A percentile compares a stretch with the other conserved stretches of the same genome.
These are phyloP conservation scores for Perkinsus marinus DNA, from an alignment of 169 alveolate species.

Conservation along the genomic window DNA sequence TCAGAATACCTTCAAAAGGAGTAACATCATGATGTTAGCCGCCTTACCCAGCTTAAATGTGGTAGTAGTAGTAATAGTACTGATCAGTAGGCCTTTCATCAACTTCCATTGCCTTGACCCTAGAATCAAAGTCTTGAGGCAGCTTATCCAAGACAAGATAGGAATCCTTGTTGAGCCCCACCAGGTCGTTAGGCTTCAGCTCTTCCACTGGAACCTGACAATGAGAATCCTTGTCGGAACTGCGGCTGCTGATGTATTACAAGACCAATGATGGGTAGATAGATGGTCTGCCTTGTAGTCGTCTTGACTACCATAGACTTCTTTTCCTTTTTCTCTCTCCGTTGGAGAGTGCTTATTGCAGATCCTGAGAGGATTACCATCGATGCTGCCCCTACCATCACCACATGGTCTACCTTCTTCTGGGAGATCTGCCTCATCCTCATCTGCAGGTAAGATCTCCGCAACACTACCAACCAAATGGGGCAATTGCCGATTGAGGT, in stretches of 20 bases:
- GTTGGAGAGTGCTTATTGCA: constrained; percentile 13
- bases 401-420: constrained; percentile 17
- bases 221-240: background rate
- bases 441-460: constrained; percentile 65
- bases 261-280: constrained; percentile 95
- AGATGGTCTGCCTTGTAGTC: constrained; percentile 88
- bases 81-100: constrained; percentile 98
- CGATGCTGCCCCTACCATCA: constrained; percentile 16
- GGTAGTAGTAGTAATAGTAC: constrained; percentile 15
- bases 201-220: constrained; percentile 50
- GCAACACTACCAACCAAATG: constrained; percentile 94
- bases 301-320: constrained; percentile 75
- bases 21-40: background rate
- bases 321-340: constrained; percentile 5
- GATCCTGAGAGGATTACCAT: constrained; percentile 1
- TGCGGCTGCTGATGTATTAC: constrained; percentile 25
- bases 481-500: constrained; percentile 91
- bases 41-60: too few species aligned
- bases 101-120: constrained; percentile 99
- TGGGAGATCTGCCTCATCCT: constrained; percentile 28
- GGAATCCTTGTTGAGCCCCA: constrained; percentile 97
- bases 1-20: constrained; percentile 62
- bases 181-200: constrained; percentile 79
- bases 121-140: constrained; percentile 94
- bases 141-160: constrained; percentile 93